Percentiles rank a stretch among this genome's conserved stretches.
Conservation (phyloP, 345 rosid species). For the Eucalyptus marginata region DNA sequence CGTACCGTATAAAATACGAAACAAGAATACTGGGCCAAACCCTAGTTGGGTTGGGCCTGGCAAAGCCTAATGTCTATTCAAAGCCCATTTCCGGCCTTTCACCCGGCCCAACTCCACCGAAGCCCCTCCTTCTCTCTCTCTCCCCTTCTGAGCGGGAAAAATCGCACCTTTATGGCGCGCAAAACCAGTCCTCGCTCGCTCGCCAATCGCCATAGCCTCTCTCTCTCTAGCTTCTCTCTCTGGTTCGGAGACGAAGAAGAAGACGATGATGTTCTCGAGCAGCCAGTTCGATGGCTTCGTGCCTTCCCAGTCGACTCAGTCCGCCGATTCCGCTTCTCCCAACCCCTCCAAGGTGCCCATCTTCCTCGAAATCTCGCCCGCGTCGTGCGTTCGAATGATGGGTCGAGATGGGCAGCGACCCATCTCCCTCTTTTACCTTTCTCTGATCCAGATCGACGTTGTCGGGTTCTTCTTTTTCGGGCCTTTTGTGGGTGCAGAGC, state of each 20-base stretch:
- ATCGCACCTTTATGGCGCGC: background rate
- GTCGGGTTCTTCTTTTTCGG: background rate
- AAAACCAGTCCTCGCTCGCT: background rate
- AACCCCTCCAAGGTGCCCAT: slow-evolving; percentile 38
- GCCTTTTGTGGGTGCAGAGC: slow-evolving; percentile 11
- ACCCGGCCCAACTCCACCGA: background rate
- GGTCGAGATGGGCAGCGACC: background rate
- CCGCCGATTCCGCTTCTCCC: slow-evolving; percentile 28
- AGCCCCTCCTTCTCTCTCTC: background rate
- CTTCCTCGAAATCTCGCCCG: background rate
- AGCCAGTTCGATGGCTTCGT: slow-evolving; percentile 61
- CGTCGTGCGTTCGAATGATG: background rate
- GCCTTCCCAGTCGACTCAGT: slow-evolving; percentile 61
- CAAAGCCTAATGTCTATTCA: background rate
- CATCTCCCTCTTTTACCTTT: background rate
- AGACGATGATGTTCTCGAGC: slow-evolving; percentile 43
- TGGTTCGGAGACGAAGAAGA: background rate
- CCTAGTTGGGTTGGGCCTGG: background rate
- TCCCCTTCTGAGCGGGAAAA: background rate
- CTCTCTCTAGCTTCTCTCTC: background rate
- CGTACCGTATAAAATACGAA: background rate
- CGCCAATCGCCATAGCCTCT: background rate
- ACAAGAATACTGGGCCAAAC: background rate
- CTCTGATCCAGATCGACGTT: background rate
- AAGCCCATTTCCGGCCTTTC: background rate